Conservation (phyloP, 176 grass and related monocot genomes). For the Cenchrus americanus region DNA sequence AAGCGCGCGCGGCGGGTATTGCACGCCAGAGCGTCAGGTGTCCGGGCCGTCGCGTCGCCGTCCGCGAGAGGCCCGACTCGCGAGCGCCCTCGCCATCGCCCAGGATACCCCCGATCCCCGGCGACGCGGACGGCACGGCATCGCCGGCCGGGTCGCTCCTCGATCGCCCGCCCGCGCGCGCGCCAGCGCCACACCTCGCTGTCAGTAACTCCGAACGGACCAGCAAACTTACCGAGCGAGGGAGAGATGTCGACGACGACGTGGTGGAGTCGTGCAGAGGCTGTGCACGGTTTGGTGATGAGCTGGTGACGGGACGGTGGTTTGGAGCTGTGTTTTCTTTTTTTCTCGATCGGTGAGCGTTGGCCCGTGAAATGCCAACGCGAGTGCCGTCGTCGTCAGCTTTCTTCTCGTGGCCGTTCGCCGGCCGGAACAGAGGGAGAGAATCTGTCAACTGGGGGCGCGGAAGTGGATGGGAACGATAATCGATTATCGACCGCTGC, state of each 20-base stretch:
- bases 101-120: slow-evolving; percentile 42
- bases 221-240: too few relatives aligned
- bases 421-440: neutral
- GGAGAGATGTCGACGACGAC: too few relatives aligned
- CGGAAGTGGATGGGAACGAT: neutral
- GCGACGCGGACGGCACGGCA: slow-evolving; percentile 40
- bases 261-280: neutral
- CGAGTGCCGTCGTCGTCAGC: neutral
- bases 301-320: neutral
- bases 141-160: neutral
- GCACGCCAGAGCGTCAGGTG: slow-evolving; percentile 37
- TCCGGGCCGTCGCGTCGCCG: slow-evolving; percentile 36
- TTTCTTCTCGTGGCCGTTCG: slow-evolving; percentile 15
- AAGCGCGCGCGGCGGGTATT: slow-evolving; percentile 6
- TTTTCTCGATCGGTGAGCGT: neutral
- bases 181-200: neutral
- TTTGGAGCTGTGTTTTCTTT: neutral
- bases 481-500: too few relatives aligned
- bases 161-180: neutral
- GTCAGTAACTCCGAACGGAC: slow-evolving; percentile 1
- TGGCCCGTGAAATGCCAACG: neutral
- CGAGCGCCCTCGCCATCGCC: slow-evolving; percentile 40
- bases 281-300: too few relatives aligned
- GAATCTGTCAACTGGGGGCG: neutral
- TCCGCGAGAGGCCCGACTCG: slow-evolving; percentile 26